Base-by-base conservation (phyloP, 345 rosid species). In the Arabis hirsuta region DNA sequence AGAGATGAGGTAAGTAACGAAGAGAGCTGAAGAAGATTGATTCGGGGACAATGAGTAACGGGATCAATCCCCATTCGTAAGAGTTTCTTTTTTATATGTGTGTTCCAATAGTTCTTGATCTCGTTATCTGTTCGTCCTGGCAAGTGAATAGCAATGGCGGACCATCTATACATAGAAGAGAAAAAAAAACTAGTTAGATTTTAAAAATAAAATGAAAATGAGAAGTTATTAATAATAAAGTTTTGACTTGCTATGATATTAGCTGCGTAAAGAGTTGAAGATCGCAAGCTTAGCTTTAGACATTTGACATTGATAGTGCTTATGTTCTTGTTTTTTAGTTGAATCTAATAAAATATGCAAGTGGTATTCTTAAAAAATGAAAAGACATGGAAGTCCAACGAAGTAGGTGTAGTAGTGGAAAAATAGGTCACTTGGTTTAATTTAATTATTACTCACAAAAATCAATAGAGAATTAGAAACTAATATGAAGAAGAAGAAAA, bases 51-150 rank as follows among this genome's bases (percentile, higher is more conserved):
- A 53, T 90, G 96, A 55, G 96, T 90, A 80, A 83, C 85, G 16
- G 96, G 93, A 77, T 90, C 96, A 62, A 84, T 72, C n/a, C 96
- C 96, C 96, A 90, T 87, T 76, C 87, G 84, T 65, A 87, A 79
- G 73, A 90, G 82, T 77, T 86, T 88, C 82, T 86, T 88, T 73
- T 83, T 86, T 65, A 88, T 73, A 60, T 88, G 86, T 41, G 90
- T 88, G 81, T 88, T 88, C 93, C 93, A 88, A 66, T 82, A 86
- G 41, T 88, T 88, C 62, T 88, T 88, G 3, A 86, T 84, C 53
- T 88, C 93, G 44, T 86, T 88, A 39, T 88, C 93, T 1, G 93
- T 88, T 56, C 93, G 65, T 26, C 90, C 90, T 0, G 86, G 87
- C 5, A 86, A 72, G 47, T 84, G 90, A 16, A 85, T 66, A 12